Conservation (phyloP, 345 rosid genomes). For the Anastatica hierochuntica region DNA sequence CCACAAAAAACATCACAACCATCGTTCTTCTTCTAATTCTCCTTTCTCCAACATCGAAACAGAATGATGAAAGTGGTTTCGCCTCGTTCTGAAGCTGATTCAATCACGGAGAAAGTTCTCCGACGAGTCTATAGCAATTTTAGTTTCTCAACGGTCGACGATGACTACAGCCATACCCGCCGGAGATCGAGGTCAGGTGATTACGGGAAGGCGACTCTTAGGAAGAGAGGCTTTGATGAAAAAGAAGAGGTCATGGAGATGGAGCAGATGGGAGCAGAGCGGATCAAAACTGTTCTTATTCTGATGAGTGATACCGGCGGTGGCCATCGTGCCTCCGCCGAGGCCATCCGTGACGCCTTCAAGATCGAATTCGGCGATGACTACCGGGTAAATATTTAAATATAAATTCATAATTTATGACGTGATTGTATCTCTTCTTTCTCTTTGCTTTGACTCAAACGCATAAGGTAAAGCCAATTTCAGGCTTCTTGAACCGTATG, state of each 20-base stretch:
- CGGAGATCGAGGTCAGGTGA: slow-evolving; percentile 2
- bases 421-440: too few species aligned
- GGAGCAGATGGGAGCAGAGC: slow-evolving; percentile 83
- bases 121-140: slow-evolving; percentile 45
- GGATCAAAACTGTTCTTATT: slow-evolving; percentile 79
- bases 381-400: slow-evolving; percentile 38
- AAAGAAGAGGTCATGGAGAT: slow-evolving; percentile 42
- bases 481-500: too few species aligned
- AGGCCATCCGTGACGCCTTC: slow-evolving; percentile 89
- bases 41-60: neutral
- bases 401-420: too few species aligned
- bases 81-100: slow-evolving; percentile 39
- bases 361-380: slow-evolving; percentile 67
- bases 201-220: slow-evolving; percentile 23
- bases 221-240: slow-evolving; percentile 25
- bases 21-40: slow-evolving; percentile 3
- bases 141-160: slow-evolving; percentile 9
- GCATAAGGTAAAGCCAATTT: too few species aligned
- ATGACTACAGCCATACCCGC: neutral
- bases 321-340: slow-evolving; percentile 96
- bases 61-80: slow-evolving; percentile 43
- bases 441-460: too few species aligned
- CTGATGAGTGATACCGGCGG: slow-evolving; percentile 99
- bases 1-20: slow-evolving; percentile 9
- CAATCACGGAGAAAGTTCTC: slow-evolving; percentile 60